Percentiles rank a stretch among this genome's conserved stretches.
phyloP scores from a whole-genome alignment of 75 land plant species.

The Sequoiadendron giganteum region DNA sequence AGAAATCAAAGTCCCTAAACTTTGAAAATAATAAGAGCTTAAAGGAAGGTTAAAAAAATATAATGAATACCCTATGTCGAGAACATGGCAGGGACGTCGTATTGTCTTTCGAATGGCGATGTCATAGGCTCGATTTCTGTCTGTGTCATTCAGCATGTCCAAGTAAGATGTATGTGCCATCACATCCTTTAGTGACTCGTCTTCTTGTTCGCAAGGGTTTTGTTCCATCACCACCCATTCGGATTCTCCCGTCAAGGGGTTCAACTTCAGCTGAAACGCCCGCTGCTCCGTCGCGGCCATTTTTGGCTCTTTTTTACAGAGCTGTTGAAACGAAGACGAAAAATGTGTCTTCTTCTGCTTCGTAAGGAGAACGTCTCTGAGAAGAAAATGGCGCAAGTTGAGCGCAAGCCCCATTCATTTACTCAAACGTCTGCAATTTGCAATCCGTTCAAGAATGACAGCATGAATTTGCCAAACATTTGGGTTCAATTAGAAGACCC shows the following conservation, averaged over 20 bases:
- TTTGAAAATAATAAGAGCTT: not conserved
- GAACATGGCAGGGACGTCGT: conserved; percentile 58
- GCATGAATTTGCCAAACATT: too few relatives aligned
- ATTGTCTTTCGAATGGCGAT: conserved; percentile 63
- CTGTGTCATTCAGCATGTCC: conserved; percentile 88
- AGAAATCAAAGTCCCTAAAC: not conserved
- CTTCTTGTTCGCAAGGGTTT: conserved; percentile 15
- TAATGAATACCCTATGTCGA: conserved; percentile 80
- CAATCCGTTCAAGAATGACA: not conserved
- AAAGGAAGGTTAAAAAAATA: not conserved
- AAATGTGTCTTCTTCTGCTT: not conserved
- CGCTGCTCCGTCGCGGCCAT: not conserved
- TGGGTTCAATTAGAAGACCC: too few relatives aligned
- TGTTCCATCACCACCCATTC: conserved; percentile 72
- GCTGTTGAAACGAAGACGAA: not conserved
- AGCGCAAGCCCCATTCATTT: not conserved
- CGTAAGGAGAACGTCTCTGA: not conserved
- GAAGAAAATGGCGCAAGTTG: not conserved
- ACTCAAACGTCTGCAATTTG: not conserved
- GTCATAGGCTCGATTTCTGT: conserved; percentile 61
- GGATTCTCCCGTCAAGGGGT: conserved; percentile 67
- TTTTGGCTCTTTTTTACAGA: not conserved
- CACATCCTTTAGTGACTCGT: not conserved
- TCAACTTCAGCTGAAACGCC: conserved; percentile 49
- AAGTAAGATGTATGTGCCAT: conserved; percentile 73